These are phyloP conservation scores for Podaxis sp. DNA, from an alignment of 768 basidiomycete genomes.

Conservation along the genomic window DNA sequence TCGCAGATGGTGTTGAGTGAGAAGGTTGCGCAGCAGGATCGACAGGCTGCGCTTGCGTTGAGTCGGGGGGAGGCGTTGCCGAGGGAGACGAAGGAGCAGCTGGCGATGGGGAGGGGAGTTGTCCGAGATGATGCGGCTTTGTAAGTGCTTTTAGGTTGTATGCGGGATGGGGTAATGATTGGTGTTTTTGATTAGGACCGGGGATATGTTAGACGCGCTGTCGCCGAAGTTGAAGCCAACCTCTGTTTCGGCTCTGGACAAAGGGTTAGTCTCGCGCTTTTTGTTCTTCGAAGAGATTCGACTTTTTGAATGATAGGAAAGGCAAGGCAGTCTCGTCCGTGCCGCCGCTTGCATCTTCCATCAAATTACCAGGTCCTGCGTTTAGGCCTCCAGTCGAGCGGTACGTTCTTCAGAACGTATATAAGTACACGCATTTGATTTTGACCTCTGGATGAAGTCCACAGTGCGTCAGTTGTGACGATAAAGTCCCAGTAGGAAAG, in stretches of 20 bases:
- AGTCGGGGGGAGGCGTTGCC: conserved; percentile 30
- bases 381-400: background rate
- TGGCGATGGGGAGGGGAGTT: conserved; percentile 16
- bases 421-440: background rate
- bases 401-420: background rate
- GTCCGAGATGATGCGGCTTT: background rate
- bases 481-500: conserved; percentile 7
- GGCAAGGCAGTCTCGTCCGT: background rate
- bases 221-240: conserved; percentile 7
- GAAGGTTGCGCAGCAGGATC: conserved; percentile 39
- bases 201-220: conserved; percentile 2
- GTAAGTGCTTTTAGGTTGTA: background rate
- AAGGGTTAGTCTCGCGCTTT: background rate
- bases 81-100: conserved; percentile 20
- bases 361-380: background rate
- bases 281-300: background rate
- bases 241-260: background rate
- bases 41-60: conserved; percentile 37
- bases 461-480: conserved; percentile 20
- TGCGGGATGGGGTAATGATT: background rate
- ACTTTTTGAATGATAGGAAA: background rate
- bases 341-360: background rate
- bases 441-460: background rate
- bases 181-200: background rate
- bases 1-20: conserved; percentile 30